Evolutionary conservation across 208 protist species (phyloP).

Genomic region (Strigomonas oncopelti): DNA sequence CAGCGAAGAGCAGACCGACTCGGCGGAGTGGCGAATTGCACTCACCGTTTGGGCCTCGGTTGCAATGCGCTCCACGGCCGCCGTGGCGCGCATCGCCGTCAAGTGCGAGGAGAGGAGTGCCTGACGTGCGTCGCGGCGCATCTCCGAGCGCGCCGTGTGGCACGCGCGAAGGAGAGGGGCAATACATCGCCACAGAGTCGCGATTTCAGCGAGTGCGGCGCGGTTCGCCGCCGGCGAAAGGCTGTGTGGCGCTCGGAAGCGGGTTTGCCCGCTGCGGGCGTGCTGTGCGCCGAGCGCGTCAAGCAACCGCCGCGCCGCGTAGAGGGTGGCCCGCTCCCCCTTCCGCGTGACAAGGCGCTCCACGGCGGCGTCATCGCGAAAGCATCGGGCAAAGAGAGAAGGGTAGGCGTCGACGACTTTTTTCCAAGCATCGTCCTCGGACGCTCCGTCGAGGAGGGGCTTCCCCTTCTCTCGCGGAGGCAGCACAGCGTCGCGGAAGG

Average conservation of each 20-base stretch:
- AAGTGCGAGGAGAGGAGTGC: neutral
- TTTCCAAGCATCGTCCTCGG: neutral
- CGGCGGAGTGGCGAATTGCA: constrained; percentile 19
- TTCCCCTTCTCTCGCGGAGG: constrained; percentile 8
- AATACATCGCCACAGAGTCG: neutral
- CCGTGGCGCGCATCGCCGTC: neutral
- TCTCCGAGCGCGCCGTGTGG: neutral
- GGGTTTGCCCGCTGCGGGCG: too few species aligned
- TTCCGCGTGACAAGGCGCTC: constrained; percentile 39
- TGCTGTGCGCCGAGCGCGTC: neutral
- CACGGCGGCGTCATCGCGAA: constrained; percentile 40
- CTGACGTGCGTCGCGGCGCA: neutral
- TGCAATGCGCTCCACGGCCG: too few species aligned
- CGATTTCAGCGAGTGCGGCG: neutral
- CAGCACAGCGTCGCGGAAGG: constrained; percentile 5
- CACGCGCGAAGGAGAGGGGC: neutral
- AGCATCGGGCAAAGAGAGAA: constrained; percentile 39
- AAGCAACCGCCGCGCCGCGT: neutral
- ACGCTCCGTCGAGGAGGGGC: constrained; percentile 20
- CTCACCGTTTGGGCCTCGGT: neutral
- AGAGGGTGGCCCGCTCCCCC: neutral
- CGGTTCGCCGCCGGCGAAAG: neutral
- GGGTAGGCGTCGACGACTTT: constrained; percentile 21
- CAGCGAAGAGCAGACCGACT: constrained; percentile 51
- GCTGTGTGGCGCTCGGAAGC: neutral